Evolutionary conservation across 2,329 filamentous ascomycete species (phyloP), one percentile per base, ranked within the genome.

Genomic region (Cytospora chrysosperma): DNA sequence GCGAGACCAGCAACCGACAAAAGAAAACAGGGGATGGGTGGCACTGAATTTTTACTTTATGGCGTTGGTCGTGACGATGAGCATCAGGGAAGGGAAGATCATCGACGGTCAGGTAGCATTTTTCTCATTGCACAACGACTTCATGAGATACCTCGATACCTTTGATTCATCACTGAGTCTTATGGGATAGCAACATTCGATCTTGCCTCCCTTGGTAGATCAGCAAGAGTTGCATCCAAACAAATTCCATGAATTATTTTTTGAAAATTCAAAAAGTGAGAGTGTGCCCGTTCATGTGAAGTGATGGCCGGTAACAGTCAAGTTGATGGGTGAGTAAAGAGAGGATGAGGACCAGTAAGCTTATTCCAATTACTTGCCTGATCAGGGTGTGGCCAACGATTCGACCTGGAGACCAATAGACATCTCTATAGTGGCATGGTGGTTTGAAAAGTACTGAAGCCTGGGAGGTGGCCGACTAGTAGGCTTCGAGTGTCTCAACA

Each of bases 71-170:
- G 49, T 53, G 57, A 61, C 43, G 28, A 54, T 32, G 56, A 57
- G 61, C 61, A 61, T 49, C 27, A 57, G 54, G 43, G 40, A 32
- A 59, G 43, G 56, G 61, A 57, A 40, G 57, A 56, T 53, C 57
- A 57, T 60, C 54, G 53, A 56, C 32, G 64, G 64, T 66, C 64
- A 47, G 64, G 58, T 64, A 66, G 64, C 62, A 61, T 61, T 64
- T 61, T 32, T 54, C 54, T 51, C 59, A 61, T 61, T 64, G 57
- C 64, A 59, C 57, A 37, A 66, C 57, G 64, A 64, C 64, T 64
- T 63, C 53, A 61, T 56, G 61, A 64, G 61, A 66, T 66, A 66
- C 64, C 64, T 66, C 64, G 64, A 66, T 66, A 64, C 58, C 57
- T 65, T 61, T 60, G 53, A 49, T 64, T 66, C 40, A 61, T 61